Evolutionary conservation across 2,329 filamentous ascomycete species (phyloP).

Genomic region (Neopestalotiopsis rosae): DNA sequence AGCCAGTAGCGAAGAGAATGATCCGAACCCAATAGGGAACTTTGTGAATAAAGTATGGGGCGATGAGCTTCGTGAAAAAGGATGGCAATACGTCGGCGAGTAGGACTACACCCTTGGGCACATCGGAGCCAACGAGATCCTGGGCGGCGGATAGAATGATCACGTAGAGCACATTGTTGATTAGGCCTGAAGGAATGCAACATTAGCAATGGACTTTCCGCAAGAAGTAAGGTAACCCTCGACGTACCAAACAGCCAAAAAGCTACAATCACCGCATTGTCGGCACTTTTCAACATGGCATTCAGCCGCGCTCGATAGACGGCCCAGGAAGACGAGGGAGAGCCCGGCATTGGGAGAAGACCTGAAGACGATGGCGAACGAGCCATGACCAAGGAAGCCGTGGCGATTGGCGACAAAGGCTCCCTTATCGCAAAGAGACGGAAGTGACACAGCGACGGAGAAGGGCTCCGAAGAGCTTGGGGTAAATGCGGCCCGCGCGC

Average conservation of each 20-base stretch:
- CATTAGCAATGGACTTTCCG: background rate
- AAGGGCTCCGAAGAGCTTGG: background rate
- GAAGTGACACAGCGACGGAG: background rate
- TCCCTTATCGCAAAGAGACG: constrained; percentile 2
- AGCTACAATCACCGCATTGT: constrained; percentile 74
- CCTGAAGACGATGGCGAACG: constrained; percentile 24
- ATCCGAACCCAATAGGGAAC: constrained; percentile 82
- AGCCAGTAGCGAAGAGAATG: constrained; percentile 74
- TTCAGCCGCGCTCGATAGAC: constrained; percentile 70
- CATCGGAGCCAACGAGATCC: constrained; percentile 84
- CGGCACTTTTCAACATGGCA: constrained; percentile 68
- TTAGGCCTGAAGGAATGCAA: constrained; percentile 64
- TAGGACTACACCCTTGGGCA: constrained; percentile 91
- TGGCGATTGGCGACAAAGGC: background rate
- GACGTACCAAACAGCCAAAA: constrained; percentile 92
- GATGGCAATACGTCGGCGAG: constrained; percentile 92
- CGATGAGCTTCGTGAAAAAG: constrained; percentile 85
- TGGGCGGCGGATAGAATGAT: constrained; percentile 95
- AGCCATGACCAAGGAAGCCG: background rate
- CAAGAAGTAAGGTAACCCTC: background rate
- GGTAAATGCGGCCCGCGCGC: background rate
- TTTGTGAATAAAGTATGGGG: constrained; percentile 91
- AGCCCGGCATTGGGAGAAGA: constrained; percentile 62
- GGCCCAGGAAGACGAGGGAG: constrained; percentile 73
- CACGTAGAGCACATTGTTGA: constrained; percentile 98